Evolutionary conservation across 345 rosid genomes (phyloP), one percentile per base, ranked within the genome.

Genomic region (Murraya paniculata): DNA sequence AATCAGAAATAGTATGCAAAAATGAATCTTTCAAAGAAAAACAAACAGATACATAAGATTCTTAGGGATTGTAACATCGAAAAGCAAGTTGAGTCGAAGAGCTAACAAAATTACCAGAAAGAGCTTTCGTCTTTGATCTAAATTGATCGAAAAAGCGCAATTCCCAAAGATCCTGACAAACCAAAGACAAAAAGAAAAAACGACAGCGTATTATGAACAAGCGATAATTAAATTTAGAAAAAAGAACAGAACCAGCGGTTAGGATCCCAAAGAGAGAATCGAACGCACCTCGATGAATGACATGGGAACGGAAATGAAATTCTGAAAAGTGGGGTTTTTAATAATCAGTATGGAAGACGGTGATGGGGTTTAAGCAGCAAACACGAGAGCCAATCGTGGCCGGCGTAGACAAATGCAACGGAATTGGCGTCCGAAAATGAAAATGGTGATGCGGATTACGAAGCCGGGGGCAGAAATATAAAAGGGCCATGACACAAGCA

Each of bases 41-140:
- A 50, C 10, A 75, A 60, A 19, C 24, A 41, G 57, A 8, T 68
- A 68, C 14, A 25, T 66, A 59, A 75, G 78, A 65, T 53, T 16
- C 22, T 4, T 16, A 30, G 25, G 4, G 9, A 61, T 48, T 21
- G 7, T 1, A 28, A 16, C 6, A 8, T 38, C 7, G 5, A 21
- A 41, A 6, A 16, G 24, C 28, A 61, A 45, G 25, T 58, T 2
- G 10, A 33, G n/a, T 45, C 45, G 10, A 19, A 59, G 9, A 7
- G 38, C 3, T 72, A 45, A 72, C 67, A 56, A 76, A 68, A 76
- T 45, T 83, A 88, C 91, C 93, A 30, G 90, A 79, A 71, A 86
- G 78, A 31, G 56, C 64, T 19, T 11, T 76, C 62, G 89, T 16
- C 64, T 84, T 81, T 62, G 89, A 81, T 86, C 83, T 57, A 62